Conservation (phyloP, 495 filamentous ascomycete genomes). For the Hypoxylon subgilvum region DNA sequence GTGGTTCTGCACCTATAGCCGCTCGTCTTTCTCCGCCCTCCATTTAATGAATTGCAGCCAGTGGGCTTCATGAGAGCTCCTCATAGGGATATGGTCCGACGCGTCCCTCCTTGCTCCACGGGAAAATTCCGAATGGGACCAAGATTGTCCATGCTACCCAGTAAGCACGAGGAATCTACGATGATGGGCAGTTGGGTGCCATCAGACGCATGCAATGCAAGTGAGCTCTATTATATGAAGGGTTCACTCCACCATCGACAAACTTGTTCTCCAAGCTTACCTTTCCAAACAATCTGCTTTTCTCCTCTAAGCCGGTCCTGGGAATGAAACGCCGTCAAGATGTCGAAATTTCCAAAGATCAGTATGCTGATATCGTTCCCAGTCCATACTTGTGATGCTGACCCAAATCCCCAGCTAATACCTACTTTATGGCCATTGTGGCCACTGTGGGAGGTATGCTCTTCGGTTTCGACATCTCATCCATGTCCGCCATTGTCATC, state of each 20-base stretch:
- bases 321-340: slow-evolving; percentile 32
- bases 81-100: slow-evolving; percentile 29
- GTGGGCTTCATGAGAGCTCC: slow-evolving; percentile 13
- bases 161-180: slow-evolving; percentile 13
- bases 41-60: slow-evolving; percentile 8
- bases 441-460: slow-evolving; percentile 67
- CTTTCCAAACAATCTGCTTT: slow-evolving; percentile 6
- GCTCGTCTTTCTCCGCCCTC: slow-evolving; percentile 13
- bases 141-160: slow-evolving; percentile 29
- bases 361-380: slow-evolving; percentile 22
- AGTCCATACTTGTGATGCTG: slow-evolving; percentile 19
- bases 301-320: background rate
- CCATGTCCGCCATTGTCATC: slow-evolving; percentile 75
- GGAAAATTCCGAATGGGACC: slow-evolving; percentile 30
- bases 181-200: slow-evolving; percentile 15
- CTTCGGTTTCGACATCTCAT: slow-evolving; percentile 71
- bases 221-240: slow-evolving; percentile 38
- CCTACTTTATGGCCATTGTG: slow-evolving; percentile 67
- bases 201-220: slow-evolving; percentile 33
- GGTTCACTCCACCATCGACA: slow-evolving; percentile 20
- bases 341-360: slow-evolving; percentile 41
- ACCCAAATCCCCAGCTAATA: slow-evolving; percentile 48
- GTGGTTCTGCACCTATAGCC: slow-evolving; percentile 44
- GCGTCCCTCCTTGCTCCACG: slow-evolving; percentile 17
- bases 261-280: slow-evolving; percentile 1